These are phyloP conservation scores for Boletus reticulatus DNA, from an alignment of 768 basidiomycete genomes.

Conservation along the genomic window DNA sequence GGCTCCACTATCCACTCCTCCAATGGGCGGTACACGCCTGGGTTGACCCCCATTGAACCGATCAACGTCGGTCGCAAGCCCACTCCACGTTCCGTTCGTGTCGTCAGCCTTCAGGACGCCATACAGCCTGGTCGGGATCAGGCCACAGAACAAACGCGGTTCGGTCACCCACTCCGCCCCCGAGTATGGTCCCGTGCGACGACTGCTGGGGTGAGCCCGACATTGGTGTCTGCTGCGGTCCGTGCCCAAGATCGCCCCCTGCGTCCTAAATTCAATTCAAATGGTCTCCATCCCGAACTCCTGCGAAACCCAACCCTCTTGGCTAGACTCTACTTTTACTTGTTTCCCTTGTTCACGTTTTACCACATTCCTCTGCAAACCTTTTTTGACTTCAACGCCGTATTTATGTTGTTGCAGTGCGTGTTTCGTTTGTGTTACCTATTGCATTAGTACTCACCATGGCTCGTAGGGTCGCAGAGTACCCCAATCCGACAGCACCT, in stretches of 20 bases:
- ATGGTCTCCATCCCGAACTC: conserved; percentile 65
- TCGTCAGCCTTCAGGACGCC: conserved; percentile 66
- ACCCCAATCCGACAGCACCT: conserved; percentile 66
- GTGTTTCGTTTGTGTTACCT: conserved; percentile 32
- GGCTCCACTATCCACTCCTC: conserved; percentile 66
- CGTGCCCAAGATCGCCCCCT: conserved; percentile 35
- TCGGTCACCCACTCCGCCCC: conserved; percentile 39
- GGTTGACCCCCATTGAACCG: conserved; percentile 30
- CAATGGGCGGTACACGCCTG: conserved; percentile 37
- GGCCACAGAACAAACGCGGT: conserved; percentile 50
- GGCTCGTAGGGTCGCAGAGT: conserved; percentile 61
- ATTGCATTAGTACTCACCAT: conserved; percentile 11
- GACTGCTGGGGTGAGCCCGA: conserved; percentile 41
- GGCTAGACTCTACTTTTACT: conserved; percentile 61
- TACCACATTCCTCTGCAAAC: conserved; percentile 74
- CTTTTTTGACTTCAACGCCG: conserved; percentile 87
- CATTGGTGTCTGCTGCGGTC: conserved; percentile 40
- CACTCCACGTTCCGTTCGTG: conserved; percentile 78
- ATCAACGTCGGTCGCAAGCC: conserved; percentile 63
- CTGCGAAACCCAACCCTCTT: conserved; percentile 56
- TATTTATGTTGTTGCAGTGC: conserved; percentile 80
- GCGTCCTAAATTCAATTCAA: conserved; percentile 66
- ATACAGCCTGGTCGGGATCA: conserved; percentile 41
- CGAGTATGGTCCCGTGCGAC: conserved; percentile 61
- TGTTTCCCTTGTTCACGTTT: conserved; percentile 69